phyloP scores from a whole-genome alignment of 345 rosid species.

The Pelargonium nanum region DNA sequence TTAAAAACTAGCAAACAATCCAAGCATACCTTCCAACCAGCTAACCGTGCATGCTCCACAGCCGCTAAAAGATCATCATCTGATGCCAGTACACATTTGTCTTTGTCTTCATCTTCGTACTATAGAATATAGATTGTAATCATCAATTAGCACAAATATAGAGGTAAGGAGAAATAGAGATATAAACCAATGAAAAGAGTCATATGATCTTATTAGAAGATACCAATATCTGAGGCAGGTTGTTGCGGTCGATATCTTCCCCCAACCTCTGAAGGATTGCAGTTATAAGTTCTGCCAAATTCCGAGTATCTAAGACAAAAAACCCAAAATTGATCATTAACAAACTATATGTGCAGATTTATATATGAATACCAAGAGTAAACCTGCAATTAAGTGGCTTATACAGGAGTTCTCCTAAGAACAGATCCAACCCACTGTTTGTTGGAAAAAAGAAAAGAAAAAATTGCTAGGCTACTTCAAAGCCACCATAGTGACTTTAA shows the following conservation, averaged over 20 bases:
- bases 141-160: slow-evolving; percentile 12
- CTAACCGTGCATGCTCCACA: slow-evolving; percentile 80
- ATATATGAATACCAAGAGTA: not conserved
- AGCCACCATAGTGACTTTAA: not conserved
- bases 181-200: not conserved
- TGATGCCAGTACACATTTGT: slow-evolving; percentile 80
- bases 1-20: not conserved
- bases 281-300: slow-evolving; percentile 69
- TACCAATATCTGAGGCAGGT: slow-evolving; percentile 87
- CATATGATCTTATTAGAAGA: not conserved
- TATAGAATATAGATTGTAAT: slow-evolving; percentile 35
- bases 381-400: not conserved
- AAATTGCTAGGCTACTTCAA: not conserved
- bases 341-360: not conserved
- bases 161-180: not conserved
- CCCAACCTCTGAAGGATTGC: slow-evolving; percentile 85
- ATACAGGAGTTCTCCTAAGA: not conserved
- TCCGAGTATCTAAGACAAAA: slow-evolving; percentile 48
- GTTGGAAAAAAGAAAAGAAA: too few relatives aligned
- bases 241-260: slow-evolving; percentile 62
- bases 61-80: slow-evolving; percentile 80
- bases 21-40: slow-evolving; percentile 73
- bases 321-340: not conserved
- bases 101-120: slow-evolving; percentile 98
- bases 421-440: not conserved